Conservation (phyloP, 495 filamentous ascomycete species). For the Penicillium macrosclerotiorum region DNA sequence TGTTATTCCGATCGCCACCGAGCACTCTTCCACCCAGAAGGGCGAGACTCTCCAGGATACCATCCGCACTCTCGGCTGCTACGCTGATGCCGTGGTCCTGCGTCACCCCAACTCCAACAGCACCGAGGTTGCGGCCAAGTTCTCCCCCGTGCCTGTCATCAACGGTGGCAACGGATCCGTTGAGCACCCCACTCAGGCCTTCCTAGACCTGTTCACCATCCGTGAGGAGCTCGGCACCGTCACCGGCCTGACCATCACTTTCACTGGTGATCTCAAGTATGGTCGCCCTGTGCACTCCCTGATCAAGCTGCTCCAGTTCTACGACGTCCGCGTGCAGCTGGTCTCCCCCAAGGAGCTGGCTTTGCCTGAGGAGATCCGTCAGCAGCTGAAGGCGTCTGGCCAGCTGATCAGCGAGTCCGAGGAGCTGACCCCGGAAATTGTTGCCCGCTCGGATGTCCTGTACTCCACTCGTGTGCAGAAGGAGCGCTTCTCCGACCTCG, state of each 20-base stretch:
- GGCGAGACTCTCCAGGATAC: constrained; percentile 93
- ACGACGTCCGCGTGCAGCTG: constrained; percentile 89
- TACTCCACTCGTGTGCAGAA: constrained; percentile 97
- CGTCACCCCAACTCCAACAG: constrained; percentile 83
- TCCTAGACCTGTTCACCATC: constrained; percentile 98
- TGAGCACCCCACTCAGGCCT: constrained; percentile 96
- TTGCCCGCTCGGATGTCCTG: constrained; percentile 80
- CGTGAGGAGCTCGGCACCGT: constrained; percentile 95
- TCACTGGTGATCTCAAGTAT: constrained; percentile 87
- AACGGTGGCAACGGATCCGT: constrained; percentile 94
- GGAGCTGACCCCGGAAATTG: constrained; percentile 78
- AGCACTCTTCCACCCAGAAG: constrained; percentile 83
- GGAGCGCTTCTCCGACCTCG: constrained; percentile 80
- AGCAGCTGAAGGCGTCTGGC: constrained; percentile 65
- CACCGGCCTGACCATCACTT: constrained; percentile 90
- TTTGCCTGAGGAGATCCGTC: constrained; percentile 70
- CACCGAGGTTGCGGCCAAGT: constrained; percentile 77
- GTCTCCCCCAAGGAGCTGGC: constrained; percentile 78
- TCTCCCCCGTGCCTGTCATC: constrained; percentile 85
- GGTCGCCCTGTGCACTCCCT: constrained; percentile 94
- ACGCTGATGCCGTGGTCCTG: constrained; percentile 90
- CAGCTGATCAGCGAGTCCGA: constrained; percentile 73
- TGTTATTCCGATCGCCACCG: constrained; percentile 72
- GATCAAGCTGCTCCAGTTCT: constrained; percentile 88
- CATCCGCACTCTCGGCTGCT: constrained; percentile 87